Conservation (phyloP, 1,284 basidiomycete species). For the Ustilago vetiveriae region DNA sequence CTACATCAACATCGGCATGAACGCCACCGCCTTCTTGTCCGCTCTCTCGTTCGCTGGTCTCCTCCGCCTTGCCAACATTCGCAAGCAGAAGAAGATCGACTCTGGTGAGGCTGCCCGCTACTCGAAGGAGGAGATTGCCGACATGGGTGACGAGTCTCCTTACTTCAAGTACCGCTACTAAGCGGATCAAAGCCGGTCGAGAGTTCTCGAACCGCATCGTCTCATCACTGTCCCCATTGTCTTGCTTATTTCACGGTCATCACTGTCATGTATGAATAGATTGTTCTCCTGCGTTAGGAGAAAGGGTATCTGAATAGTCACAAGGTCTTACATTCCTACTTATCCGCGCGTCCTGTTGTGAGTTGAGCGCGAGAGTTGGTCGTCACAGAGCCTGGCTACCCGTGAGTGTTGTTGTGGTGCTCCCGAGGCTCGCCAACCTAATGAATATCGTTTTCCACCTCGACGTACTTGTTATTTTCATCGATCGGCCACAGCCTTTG, state of each 20-base stretch:
- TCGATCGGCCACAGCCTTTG: too few relatives aligned
- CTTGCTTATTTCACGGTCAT: constrained; percentile 2
- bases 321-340: too few relatives aligned
- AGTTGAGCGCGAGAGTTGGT: too few relatives aligned
- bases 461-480: too few relatives aligned
- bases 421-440: too few relatives aligned
- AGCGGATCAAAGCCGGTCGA: constrained; percentile 11
- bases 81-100: constrained; percentile 50
- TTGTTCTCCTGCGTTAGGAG: constrained; percentile 10
- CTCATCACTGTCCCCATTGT: too few relatives aligned
- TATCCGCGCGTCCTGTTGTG: too few relatives aligned
- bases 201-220: too few relatives aligned
- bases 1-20: constrained; percentile 54
- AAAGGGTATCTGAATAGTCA: too few relatives aligned
- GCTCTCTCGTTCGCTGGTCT: constrained; percentile 43
- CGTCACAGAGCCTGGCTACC: too few relatives aligned
- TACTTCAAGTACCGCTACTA: constrained; percentile 59
- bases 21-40: constrained; percentile 38
- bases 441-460: too few relatives aligned
- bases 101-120: constrained; percentile 46
- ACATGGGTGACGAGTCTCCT: constrained; percentile 54
- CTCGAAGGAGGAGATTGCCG: constrained; percentile 42
- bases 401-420: too few relatives aligned
- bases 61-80: constrained; percentile 40
- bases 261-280: constrained; percentile 27